phyloP scores from a whole-genome alignment of 441 rosid species.

The Lepidium campestre region DNA sequence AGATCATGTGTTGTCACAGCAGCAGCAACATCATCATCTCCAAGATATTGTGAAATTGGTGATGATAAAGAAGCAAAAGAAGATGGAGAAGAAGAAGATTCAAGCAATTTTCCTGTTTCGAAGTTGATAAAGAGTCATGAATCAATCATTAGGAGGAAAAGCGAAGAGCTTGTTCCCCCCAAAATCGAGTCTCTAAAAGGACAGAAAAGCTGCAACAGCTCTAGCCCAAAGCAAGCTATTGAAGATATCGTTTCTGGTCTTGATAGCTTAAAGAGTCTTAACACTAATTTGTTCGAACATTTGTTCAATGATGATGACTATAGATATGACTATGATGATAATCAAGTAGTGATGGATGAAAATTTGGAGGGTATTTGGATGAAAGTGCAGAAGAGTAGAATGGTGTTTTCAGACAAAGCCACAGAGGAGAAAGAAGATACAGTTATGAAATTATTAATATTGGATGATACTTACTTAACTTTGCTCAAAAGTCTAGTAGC shows the following conservation, averaged over 20 bases:
- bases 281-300: constrained; percentile 23
- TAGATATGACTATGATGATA: not conserved
- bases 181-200: constrained; percentile 15
- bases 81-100: constrained; percentile 7
- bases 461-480: constrained; percentile 38
- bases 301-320: constrained; percentile 1
- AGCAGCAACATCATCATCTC: constrained; percentile 3
- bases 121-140: constrained; percentile 65
- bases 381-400: constrained; percentile 27
- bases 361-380: constrained; percentile 37
- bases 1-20: constrained; percentile 10
- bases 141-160: constrained; percentile 47
- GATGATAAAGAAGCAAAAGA: constrained; percentile 4
- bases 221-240: constrained; percentile 31
- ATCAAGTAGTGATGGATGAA: not conserved
- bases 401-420: constrained; percentile 18
- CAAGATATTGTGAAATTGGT: constrained; percentile 20
- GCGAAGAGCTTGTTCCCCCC: constrained; percentile 31
- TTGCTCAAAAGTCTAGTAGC: constrained; percentile 32
- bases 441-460: constrained; percentile 26
- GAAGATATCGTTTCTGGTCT: constrained; percentile 37
- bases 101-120: constrained; percentile 34
- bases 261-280: constrained; percentile 38
- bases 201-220: constrained; percentile 27
- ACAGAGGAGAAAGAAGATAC: constrained; percentile 39